phyloP scores from a whole-genome alignment of 208 protist species.

The Balamuthia mandrillaris region DNA sequence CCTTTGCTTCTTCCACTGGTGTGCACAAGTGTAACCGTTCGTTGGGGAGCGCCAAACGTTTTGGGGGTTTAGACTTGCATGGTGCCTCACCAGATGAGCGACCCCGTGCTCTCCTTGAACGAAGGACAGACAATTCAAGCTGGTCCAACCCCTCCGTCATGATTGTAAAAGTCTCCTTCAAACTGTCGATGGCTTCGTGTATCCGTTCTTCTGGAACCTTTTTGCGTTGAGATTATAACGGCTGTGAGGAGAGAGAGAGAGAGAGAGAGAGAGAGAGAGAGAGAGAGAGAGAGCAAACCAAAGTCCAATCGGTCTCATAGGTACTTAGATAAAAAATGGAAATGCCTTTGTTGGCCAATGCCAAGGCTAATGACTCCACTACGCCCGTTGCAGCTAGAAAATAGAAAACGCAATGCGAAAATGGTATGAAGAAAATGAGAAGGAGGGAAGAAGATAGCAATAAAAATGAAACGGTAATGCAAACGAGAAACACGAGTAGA shows the following conservation, averaged over 20 bases:
- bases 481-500: not conserved
- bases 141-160: slow-evolving; percentile 24
- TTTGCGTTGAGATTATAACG: not conserved
- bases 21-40: not conserved
- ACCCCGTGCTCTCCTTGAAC: too few relatives aligned
- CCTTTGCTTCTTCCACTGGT: not conserved
- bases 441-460: not conserved
- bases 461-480: not conserved
- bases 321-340: slow-evolving; percentile 37
- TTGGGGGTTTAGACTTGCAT: too few relatives aligned
- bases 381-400: not conserved
- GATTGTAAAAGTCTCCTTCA: slow-evolving; percentile 12
- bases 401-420: not conserved
- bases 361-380: not conserved
- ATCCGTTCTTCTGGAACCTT: slow-evolving; percentile 25
- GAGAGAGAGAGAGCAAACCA: not conserved
- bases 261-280: too few relatives aligned
- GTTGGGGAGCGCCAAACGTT: too few relatives aligned
- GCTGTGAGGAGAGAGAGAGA: not conserved
- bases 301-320: not conserved
- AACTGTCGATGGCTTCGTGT: not conserved
- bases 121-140: not conserved
- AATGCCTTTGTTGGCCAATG: slow-evolving; percentile 10
- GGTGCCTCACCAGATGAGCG: too few relatives aligned
- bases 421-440: not conserved